phyloP scores from a whole-genome alignment of 768 basidiomycete genomes.

The Suillus fuscotomentosus region DNA sequence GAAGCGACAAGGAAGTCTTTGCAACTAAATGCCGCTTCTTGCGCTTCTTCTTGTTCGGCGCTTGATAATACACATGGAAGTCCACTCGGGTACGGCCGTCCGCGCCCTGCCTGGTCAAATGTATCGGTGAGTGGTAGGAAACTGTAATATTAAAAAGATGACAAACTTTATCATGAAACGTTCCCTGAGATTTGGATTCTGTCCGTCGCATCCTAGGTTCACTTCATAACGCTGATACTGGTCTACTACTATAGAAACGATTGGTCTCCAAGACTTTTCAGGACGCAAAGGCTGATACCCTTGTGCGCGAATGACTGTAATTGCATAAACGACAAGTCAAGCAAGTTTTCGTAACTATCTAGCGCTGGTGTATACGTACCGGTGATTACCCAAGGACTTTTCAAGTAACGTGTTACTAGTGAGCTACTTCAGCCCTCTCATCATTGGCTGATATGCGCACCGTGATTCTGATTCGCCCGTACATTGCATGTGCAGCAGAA shows the following conservation, averaged over 20 bases:
- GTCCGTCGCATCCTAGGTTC: constrained; percentile 63
- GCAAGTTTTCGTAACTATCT: neutral
- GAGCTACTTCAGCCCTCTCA: neutral
- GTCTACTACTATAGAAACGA: constrained; percentile 56
- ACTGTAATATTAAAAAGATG: neutral
- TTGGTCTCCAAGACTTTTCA: constrained; percentile 67
- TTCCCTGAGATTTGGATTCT: constrained; percentile 64
- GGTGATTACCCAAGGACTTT: constrained; percentile 4
- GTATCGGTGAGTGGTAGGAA: neutral
- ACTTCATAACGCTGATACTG: constrained; percentile 53
- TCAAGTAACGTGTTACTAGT: neutral
- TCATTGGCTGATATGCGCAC: neutral
- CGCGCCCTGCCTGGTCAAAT: constrained; percentile 31
- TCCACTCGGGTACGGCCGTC: constrained; percentile 41
- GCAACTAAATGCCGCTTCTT: constrained; percentile 59
- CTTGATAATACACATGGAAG: constrained; percentile 55
- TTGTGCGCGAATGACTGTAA: constrained; percentile 37
- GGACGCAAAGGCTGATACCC: constrained; percentile 45
- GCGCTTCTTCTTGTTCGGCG: constrained; percentile 61
- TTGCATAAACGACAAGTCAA: neutral
- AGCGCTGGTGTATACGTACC: neutral
- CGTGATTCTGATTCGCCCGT: neutral
- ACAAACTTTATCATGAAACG: constrained; percentile 50
- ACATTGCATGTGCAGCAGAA: neutral
- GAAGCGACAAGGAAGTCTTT: constrained; percentile 46